phyloP scores from a whole-genome alignment of 2,329 filamentous ascomycete species.

The Phyllosticta paracitricarpa region DNA sequence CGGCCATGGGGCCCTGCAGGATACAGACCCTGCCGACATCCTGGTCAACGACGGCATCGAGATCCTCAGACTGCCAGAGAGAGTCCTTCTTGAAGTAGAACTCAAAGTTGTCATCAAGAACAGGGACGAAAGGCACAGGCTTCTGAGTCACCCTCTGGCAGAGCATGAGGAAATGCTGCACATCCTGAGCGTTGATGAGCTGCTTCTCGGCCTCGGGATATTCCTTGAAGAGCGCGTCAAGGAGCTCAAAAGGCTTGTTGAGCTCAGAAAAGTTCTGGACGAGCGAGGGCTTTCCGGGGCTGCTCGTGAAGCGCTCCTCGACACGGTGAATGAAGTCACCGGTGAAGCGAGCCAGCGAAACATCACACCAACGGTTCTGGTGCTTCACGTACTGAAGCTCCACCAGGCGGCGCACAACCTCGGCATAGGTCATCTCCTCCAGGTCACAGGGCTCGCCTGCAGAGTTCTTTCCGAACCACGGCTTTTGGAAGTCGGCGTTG shows the following conservation, averaged over 20 bases:
- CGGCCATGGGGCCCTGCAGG: conserved; percentile 87
- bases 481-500: conserved; percentile 40
- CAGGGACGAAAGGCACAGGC: conserved; percentile 89
- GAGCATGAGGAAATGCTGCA: conserved; percentile 89
- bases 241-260: conserved; percentile 64
- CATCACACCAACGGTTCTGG: conserved; percentile 38
- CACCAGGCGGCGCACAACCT: conserved; percentile 36
- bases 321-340: conserved; percentile 95
- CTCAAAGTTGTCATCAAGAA: conserved; percentile 95
- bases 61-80: conserved; percentile 95
- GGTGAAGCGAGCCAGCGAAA: conserved; percentile 69
- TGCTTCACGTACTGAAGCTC: conserved; percentile 39
- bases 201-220: conserved; percentile 84
- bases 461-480: conserved; percentile 38
- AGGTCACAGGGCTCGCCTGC: conserved; percentile 35
- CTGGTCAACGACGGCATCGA: conserved; percentile 90
- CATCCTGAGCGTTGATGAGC: conserved; percentile 96
- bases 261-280: conserved; percentile 88
- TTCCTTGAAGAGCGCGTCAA: conserved; percentile 68
- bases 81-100: conserved; percentile 99
- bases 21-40: conserved; percentile 96
- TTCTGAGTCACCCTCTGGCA: conserved; percentile 91
- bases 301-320: conserved; percentile 87
- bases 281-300: conserved; percentile 61
- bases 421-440: conserved; percentile 39